These are phyloP conservation scores for Dunaliella primolecta DNA, from an alignment of 139 green algal species.

Conservation along the genomic window DNA sequence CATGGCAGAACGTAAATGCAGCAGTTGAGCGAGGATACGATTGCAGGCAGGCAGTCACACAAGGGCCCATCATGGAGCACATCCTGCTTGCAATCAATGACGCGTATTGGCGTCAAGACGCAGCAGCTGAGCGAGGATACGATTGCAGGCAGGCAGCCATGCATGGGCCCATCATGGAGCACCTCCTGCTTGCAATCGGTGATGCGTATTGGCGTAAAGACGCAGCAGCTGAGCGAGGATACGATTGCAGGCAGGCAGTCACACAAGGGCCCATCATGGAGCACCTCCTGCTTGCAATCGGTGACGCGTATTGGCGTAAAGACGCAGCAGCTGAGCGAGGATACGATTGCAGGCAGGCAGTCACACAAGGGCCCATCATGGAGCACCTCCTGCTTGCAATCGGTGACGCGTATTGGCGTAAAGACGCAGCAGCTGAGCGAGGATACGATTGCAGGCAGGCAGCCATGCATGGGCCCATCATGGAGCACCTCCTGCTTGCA, in stretches of 20 bases:
- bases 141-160: slow-evolving; percentile 98
- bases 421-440: too few relatives aligned
- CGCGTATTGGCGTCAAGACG: slow-evolving; percentile 84
- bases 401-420: slow-evolving; percentile 89
- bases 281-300: slow-evolving; percentile 97
- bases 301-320: slow-evolving; percentile 86
- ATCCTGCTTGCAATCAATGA: slow-evolving; percentile 97
- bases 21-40: too few relatives aligned
- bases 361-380: slow-evolving; percentile 99
- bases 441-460: too few relatives aligned
- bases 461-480: slow-evolving; percentile 98
- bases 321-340: too few relatives aligned
- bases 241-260: too few relatives aligned
- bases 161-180: slow-evolving; percentile 98
- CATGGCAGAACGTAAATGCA: too few relatives aligned
- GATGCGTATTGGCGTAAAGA: slow-evolving; percentile 75
- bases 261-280: too few relatives aligned
- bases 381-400: slow-evolving; percentile 98
- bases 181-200: slow-evolving; percentile 99
- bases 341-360: too few relatives aligned
- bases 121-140: too few relatives aligned
- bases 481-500: slow-evolving; percentile 98
- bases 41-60: slow-evolving; percentile 99
- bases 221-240: background rate
- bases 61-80: slow-evolving; percentile 97